These are phyloP conservation scores for Phytophthora pistaciae DNA, from an alignment of 352 stramenopile species.

Conservation along the genomic window DNA sequence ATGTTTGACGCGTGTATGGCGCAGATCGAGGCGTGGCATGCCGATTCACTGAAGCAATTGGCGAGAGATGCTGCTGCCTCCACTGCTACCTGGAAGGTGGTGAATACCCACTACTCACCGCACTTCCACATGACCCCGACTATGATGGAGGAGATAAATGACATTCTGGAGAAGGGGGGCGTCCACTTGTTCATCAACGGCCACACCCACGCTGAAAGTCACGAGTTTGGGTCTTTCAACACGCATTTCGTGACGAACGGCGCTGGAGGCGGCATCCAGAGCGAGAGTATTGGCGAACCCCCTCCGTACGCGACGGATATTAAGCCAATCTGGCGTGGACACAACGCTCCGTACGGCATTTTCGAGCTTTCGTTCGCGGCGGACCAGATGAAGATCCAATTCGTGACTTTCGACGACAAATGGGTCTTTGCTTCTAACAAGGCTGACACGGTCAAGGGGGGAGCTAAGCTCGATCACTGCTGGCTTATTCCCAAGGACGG, in stretches of 20 bases:
- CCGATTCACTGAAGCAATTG: constrained; percentile 69
- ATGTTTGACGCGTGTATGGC: constrained; percentile 72
- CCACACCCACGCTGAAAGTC: constrained; percentile 79
- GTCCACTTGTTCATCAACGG: constrained; percentile 79
- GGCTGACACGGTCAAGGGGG: constrained; percentile 55
- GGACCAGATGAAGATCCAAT: constrained; percentile 67
- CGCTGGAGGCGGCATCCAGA: constrained; percentile 76
- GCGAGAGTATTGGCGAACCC: constrained; percentile 68
- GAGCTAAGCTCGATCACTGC: constrained; percentile 60
- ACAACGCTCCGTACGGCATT: constrained; percentile 71
- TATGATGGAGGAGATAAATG: constrained; percentile 77
- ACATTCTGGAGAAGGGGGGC: constrained; percentile 51
- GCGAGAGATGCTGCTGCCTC: constrained; percentile 56
- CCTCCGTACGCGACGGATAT: constrained; percentile 56
- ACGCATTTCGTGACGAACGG: constrained; percentile 84
- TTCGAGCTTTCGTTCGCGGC: constrained; percentile 75
- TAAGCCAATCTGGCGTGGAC: constrained; percentile 60
- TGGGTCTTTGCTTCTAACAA: constrained; percentile 62
- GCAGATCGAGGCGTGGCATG: constrained; percentile 66
- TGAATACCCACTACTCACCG: constrained; percentile 83
- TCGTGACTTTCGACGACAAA: constrained; percentile 72
- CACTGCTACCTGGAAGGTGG: constrained; percentile 74
- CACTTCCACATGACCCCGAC: constrained; percentile 75
- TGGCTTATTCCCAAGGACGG: constrained; percentile 77
- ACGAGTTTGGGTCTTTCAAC: constrained; percentile 74